Evolutionary conservation across 805 yeast genomes (phyloP).

Genomic region (Cyberlindnera mycetangii): DNA sequence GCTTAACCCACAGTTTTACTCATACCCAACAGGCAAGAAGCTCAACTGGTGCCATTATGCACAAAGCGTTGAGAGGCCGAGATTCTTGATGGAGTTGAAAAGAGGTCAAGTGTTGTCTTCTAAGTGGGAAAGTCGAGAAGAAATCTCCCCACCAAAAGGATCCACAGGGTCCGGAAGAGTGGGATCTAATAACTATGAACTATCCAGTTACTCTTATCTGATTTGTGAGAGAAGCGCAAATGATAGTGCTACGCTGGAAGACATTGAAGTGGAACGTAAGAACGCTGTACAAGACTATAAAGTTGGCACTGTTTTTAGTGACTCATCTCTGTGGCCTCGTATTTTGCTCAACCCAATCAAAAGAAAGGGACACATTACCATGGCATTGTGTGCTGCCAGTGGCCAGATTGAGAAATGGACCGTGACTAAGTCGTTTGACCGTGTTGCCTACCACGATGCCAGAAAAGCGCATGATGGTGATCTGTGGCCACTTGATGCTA

Average conservation of each 20-base stretch:
- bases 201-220: conserved; percentile 70
- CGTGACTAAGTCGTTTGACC: conserved; percentile 73
- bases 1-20: conserved; percentile 65
- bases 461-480: conserved; percentile 84
- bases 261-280: conserved; percentile 41
- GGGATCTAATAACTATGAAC: conserved; percentile 65
- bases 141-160: conserved; percentile 48
- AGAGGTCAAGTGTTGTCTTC: conserved; percentile 74
- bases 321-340: conserved; percentile 60
- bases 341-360: conserved; percentile 69
- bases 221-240: conserved; percentile 58
- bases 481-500: conserved; percentile 75
- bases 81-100: conserved; percentile 77
- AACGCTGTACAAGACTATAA: conserved; percentile 25
- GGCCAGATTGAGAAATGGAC: conserved; percentile 88
- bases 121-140: conserved; percentile 55
- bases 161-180: conserved; percentile 67
- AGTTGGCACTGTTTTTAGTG: conserved; percentile 18
- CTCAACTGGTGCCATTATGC: conserved; percentile 74
- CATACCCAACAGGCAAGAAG: conserved; percentile 52
- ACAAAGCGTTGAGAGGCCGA: conserved; percentile 73
- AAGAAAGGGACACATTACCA: conserved; percentile 75
- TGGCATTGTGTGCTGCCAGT: conserved; percentile 75
- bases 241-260: conserved; percentile 38
- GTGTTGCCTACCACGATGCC: conserved; percentile 82